Percentiles rank a stretch among this genome's conserved stretches.
phyloP scores from a whole-genome alignment of 2,329 filamentous ascomycete species.

The Ophiocordyceps camponoti-leonardi region DNA sequence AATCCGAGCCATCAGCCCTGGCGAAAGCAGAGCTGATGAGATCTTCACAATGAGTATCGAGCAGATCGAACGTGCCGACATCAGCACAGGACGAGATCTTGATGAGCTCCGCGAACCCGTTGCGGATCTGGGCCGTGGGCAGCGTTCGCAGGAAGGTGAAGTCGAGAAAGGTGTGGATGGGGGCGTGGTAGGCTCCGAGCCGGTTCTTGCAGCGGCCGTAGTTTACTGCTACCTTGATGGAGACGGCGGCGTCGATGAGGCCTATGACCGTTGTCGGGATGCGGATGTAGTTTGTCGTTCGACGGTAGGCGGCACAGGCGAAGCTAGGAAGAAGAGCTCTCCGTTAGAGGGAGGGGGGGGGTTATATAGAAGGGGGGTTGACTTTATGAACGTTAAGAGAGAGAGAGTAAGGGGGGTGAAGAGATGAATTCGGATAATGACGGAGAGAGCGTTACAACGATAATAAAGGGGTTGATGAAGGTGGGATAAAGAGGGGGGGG shows the following conservation, averaged over 20 bases:
- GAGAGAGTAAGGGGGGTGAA: too few species aligned
- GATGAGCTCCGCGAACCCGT: constrained; percentile 59
- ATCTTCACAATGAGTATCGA: constrained; percentile 53
- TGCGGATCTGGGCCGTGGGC: constrained; percentile 50
- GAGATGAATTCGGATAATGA: too few species aligned
- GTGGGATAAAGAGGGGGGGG: too few species aligned
- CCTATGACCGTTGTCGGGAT: constrained; percentile 61
- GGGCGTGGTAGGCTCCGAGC: constrained; percentile 56
- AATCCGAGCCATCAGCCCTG: constrained; percentile 34
- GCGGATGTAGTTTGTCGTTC: constrained; percentile 58
- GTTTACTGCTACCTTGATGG: constrained; percentile 65
- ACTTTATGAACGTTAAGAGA: too few species aligned
- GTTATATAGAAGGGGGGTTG: too few species aligned
- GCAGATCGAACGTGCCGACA: constrained; percentile 44
- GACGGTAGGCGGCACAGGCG: constrained; percentile 53
- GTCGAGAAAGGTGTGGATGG: constrained; percentile 55
- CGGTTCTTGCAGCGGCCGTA: constrained; percentile 63
- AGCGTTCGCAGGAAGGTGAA: constrained; percentile 55
- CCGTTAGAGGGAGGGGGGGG: too few species aligned
- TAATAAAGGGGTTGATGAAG: too few species aligned
- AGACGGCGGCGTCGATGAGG: constrained; percentile 58
- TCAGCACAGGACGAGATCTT: constrained; percentile 60
- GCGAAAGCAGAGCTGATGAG: constrained; percentile 50
- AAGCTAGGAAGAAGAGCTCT: constrained; percentile 29
- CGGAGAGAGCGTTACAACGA: too few species aligned